These are phyloP conservation scores for Juglanconis oblonga DNA, from an alignment of 2,329 filamentous ascomycete species.

Conservation along the genomic window DNA sequence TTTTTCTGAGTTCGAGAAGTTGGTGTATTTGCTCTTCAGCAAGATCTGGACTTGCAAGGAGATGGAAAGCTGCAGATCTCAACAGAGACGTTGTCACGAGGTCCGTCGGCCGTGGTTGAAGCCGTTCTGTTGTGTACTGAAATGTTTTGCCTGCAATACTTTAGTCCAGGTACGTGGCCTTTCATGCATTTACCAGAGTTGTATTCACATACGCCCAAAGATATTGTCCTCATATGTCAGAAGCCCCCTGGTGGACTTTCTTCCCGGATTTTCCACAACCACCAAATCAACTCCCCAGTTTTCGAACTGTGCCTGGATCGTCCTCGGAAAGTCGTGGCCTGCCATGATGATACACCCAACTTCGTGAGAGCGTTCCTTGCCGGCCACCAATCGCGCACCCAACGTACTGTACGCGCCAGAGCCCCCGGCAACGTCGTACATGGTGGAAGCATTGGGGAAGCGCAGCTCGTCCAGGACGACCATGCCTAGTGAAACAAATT, in stretches of 20 bases:
- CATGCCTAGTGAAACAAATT: slow-evolving; percentile 31
- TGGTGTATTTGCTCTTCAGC: slow-evolving; percentile 21
- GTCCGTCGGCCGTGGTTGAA: slow-evolving; percentile 17
- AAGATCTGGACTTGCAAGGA: slow-evolving; percentile 21
- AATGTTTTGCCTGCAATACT: slow-evolving; percentile 22
- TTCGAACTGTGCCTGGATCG: neutral
- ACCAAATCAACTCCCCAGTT: slow-evolving; percentile 3
- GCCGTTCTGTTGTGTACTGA: slow-evolving; percentile 19
- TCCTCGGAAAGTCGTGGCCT: slow-evolving; percentile 9
- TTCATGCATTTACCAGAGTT: neutral
- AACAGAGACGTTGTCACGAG: slow-evolving; percentile 15
- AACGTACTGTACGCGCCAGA: slow-evolving; percentile 31
- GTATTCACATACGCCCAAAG: neutral
- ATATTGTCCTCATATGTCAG: slow-evolving; percentile 4
- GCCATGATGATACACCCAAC: slow-evolving; percentile 4
- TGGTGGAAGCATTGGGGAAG: slow-evolving; percentile 22
- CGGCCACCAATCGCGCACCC: slow-evolving; percentile 18
- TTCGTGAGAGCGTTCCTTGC: neutral
- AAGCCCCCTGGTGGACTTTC: slow-evolving; percentile 8
- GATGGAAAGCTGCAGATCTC: slow-evolving; percentile 23
- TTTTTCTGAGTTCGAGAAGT: slow-evolving; percentile 17
- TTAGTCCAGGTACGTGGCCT: no score
- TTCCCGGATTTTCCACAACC: neutral
- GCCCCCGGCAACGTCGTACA: slow-evolving; percentile 29
- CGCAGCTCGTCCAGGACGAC: slow-evolving; percentile 34